Base-by-base conservation (phyloP, 805 yeast species). In the Saturnispora gosingensis region DNA sequence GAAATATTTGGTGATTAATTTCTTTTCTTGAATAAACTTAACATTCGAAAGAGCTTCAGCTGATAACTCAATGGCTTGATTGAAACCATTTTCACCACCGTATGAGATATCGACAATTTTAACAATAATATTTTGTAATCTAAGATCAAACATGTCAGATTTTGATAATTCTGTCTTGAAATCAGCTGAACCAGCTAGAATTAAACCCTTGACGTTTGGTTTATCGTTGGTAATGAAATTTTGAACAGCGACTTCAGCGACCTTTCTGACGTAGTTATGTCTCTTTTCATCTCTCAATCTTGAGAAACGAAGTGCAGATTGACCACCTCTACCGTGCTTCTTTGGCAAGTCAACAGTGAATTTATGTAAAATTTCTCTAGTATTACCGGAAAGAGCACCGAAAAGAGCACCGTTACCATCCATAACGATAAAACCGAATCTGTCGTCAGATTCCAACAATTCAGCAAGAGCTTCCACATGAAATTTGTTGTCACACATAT, bases 301-400 rank as follows among this genome's bases (percentile, higher is more conserved):
- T 25, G 97, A 84, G 77, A 93, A 93, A 88, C 99, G 98, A 61
- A 93, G 68, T 44, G 99, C 99, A 56, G 99, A 93, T 76, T 93
- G 99, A 85, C 99, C 99, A 86, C 99, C 99, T 80, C 99, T 86
- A 65, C 99, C 99, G 77, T 93, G 99, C 88, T 93, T 93, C 77
- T 93, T 93, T 63, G 99, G 99, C 63, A 93, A 77, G 71, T 93
- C 99, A 52, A 93, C 99, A 2, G 89, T 85, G 72, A 93, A 93
- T 72, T 93, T 93, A 72, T 91, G 96, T 65, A 93, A 76, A 44
- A 93, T 88, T 56, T 93, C 97, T 76, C 99, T 85, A 45, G 96
- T 90, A 74, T 93, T 93, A 69, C 99, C 99, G 44, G 95, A 82
- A 51, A 93, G 81, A 18, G 95, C 78, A 72, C 99, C 99, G 61